phyloP scores from a whole-genome alignment of 148 eudicot genomes.

The Rhododendron simsii region DNA sequence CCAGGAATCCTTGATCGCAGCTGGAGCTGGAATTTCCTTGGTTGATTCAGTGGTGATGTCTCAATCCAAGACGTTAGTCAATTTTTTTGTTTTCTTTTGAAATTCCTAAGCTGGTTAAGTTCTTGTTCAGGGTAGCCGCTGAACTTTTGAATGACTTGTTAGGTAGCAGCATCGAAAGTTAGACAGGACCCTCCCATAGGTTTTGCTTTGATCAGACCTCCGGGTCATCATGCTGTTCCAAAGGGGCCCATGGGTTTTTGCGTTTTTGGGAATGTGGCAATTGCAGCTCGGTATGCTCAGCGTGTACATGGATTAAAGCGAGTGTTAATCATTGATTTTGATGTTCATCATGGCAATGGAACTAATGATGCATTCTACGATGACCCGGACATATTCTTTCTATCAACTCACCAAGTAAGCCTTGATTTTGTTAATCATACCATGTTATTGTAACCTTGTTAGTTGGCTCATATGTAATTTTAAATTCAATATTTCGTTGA shows the following conservation, averaged over 20 bases:
- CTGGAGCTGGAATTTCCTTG: slow-evolving; percentile 88
- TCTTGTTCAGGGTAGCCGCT: background rate
- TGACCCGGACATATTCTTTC: slow-evolving; percentile 87
- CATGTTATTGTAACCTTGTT: background rate
- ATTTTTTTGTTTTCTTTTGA: background rate
- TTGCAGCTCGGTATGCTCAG: slow-evolving; percentile 94
- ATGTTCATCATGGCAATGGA: slow-evolving; percentile 98
- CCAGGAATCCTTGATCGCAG: slow-evolving; percentile 76
- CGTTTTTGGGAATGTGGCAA: slow-evolving; percentile 89
- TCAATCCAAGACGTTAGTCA: slow-evolving; percentile 29
- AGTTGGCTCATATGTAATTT: background rate
- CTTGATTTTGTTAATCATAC: background rate
- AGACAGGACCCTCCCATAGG: slow-evolving; percentile 64
- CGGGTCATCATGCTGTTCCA: slow-evolving; percentile 97
- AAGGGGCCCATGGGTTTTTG: slow-evolving; percentile 97
- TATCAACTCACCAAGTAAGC: slow-evolving; percentile 89
- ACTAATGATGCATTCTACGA: slow-evolving; percentile 90
- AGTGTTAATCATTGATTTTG: slow-evolving; percentile 88
- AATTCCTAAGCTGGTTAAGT: background rate
- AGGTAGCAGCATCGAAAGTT: slow-evolving; percentile 72
- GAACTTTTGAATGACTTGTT: slow-evolving; percentile 24
- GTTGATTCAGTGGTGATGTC: slow-evolving; percentile 90
- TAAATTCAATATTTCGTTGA: background rate
- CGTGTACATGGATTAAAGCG: slow-evolving; percentile 77
- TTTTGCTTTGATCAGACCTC: slow-evolving; percentile 88